Percentiles rank a stretch among this genome's conserved stretches.
Evolutionary conservation across 2,329 filamentous ascomycete species (phyloP).

Genomic region (Fusarium newnesense): DNA sequence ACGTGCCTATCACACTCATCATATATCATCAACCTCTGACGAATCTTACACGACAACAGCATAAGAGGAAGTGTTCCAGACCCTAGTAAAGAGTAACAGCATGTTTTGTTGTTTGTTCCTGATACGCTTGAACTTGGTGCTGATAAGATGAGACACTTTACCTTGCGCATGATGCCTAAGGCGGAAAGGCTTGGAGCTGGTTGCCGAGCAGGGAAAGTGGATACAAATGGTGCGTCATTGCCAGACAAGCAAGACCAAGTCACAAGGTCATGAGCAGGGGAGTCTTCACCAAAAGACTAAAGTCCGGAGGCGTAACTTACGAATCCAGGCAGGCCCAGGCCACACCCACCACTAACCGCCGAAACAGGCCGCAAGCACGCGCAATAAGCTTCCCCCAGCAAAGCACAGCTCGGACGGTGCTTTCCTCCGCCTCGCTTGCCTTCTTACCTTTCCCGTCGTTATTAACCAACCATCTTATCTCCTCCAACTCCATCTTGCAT

Average conservation of each 20-base stretch:
- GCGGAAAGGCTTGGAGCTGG: conserved; percentile 40
- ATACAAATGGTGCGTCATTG: conserved; percentile 45
- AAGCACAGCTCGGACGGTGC: conserved; percentile 21
- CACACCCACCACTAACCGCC: conserved; percentile 18
- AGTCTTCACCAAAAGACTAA: conserved; percentile 12
- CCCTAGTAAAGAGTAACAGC: conserved; percentile 1
- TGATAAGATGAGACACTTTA: conserved; percentile 28
- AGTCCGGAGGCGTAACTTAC: conserved; percentile 33
- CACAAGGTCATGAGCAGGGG: conserved; percentile 41
- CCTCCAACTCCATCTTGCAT: conserved; percentile 37
- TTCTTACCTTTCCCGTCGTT: neutral
- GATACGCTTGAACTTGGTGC: conserved; percentile 22
- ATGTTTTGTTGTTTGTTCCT: conserved; percentile 32
- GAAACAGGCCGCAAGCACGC: conserved; percentile 43
- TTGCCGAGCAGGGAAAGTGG: conserved; percentile 44
- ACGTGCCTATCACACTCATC: neutral
- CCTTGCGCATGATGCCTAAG: conserved; percentile 39
- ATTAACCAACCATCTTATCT: conserved; percentile 41
- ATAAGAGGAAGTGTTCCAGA: conserved; percentile 8
- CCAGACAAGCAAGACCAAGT: conserved; percentile 27
- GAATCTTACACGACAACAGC: conserved; percentile 27
- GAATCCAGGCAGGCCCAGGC: conserved; percentile 36
- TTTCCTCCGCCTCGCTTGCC: conserved; percentile 37
- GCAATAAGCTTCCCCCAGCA: conserved; percentile 37
- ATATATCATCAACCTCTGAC: conserved; percentile 1